These are phyloP conservation scores for Diplodia sapinea DNA, from an alignment of 2,329 filamentous ascomycete species.

Conservation along the genomic window DNA sequence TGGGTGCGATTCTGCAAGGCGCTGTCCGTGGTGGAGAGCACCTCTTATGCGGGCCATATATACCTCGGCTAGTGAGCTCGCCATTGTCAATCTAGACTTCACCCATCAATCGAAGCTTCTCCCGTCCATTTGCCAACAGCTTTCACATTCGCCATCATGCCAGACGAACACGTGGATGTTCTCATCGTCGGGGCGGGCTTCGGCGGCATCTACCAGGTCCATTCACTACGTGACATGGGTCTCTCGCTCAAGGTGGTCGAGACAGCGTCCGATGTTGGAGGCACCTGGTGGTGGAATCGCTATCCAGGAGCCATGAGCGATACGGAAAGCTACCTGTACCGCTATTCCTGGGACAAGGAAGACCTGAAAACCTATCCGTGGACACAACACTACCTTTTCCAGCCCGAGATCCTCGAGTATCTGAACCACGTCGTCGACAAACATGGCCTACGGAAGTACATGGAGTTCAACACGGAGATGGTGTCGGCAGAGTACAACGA, in stretches of 20 bases:
- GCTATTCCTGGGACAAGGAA: conserved; percentile 46
- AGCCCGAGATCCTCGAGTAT: conserved; percentile 46
- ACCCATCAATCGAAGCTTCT: too few relatives aligned
- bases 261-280: conserved; percentile 35
- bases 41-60: too few relatives aligned
- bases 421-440: conserved; percentile 43
- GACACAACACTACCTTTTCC: conserved; percentile 45
- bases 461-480: conserved; percentile 51
- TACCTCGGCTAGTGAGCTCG: too few relatives aligned
- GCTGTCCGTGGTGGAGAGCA: too few relatives aligned
- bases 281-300: conserved; percentile 41
- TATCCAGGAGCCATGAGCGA: conserved; percentile 39
- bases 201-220: conserved; percentile 40
- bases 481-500: conserved; percentile 45
- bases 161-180: too few relatives aligned
- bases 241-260: conserved; percentile 39
- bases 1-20: too few relatives aligned
- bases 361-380: conserved; percentile 45
- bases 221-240: conserved; percentile 38
- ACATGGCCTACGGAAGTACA: conserved; percentile 45
- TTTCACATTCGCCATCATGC: too few relatives aligned
- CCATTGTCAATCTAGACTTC: too few relatives aligned
- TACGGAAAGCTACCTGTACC: conserved; percentile 37
- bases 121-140: too few relatives aligned
- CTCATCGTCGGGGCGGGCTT: conserved; percentile 42